Percentiles rank a stretch among this genome's conserved stretches.
These are phyloP conservation scores for Plectosphaerella plurivora DNA, from an alignment of 2,329 filamentous ascomycete species.

Conservation along the genomic window DNA sequence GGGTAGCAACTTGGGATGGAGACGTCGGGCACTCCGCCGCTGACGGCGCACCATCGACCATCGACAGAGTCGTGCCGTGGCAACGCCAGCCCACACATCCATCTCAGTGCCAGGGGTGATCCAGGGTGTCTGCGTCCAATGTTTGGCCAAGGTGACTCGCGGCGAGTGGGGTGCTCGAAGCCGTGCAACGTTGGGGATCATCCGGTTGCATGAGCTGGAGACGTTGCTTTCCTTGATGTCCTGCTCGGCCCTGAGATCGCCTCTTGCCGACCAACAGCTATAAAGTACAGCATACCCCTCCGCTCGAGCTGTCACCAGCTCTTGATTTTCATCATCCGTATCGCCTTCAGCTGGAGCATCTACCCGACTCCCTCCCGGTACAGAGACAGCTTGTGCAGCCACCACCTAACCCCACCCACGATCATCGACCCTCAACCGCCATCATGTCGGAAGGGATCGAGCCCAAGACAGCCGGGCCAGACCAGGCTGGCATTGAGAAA, in stretches of 20 bases:
- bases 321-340: background rate
- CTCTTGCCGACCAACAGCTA: constrained; percentile 1
- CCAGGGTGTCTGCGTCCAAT: background rate
- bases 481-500: constrained; percentile 18
- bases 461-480: background rate
- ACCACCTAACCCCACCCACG: background rate
- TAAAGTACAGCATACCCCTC: background rate
- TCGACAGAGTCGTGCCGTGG: background rate
- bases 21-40: background rate
- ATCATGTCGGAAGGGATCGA: constrained; percentile 8
- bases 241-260: background rate
- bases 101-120: background rate
- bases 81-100: background rate
- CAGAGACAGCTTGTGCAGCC: background rate
- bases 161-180: background rate
- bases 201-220: background rate
- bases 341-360: background rate
- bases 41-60: background rate
- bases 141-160: background rate
- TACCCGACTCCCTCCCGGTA: background rate
- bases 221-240: background rate
- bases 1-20: background rate
- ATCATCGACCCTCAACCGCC: background rate
- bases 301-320: background rate
- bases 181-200: background rate